These are phyloP conservation scores for Gleditsia sinensis DNA, from an alignment of 306 rosid genomes.

Conservation along the genomic window DNA sequence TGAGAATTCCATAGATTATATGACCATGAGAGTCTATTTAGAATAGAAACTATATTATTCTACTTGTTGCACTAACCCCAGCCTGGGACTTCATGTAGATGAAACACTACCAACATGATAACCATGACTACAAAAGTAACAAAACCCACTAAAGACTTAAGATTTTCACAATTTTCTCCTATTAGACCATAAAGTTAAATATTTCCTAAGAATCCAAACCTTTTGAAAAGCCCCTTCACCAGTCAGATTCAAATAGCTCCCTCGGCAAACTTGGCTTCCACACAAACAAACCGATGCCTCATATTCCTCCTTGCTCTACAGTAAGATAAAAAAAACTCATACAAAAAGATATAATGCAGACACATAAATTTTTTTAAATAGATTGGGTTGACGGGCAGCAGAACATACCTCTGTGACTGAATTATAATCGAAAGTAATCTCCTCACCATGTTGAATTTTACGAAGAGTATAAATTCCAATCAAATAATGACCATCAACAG, in stretches of 20 bases:
- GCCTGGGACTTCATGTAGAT: not conserved
- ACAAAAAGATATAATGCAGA: not conserved
- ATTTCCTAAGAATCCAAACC: slow-evolving; percentile 41
- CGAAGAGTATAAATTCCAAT: slow-evolving; percentile 93
- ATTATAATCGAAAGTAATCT: slow-evolving; percentile 94
- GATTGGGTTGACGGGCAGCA: slow-evolving; percentile 22
- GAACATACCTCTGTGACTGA: slow-evolving; percentile 96
- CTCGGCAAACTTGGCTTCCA: slow-evolving; percentile 99
- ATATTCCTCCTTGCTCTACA: slow-evolving; percentile 97
- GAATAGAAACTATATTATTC: slow-evolving; percentile 1
- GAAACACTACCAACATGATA: not conserved
- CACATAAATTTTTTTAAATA: not conserved
- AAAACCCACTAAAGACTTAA: slow-evolving; percentile 11
- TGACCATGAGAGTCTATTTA: too few species aligned
- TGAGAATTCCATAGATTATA: slow-evolving; percentile 33
- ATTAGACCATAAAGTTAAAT: not conserved
- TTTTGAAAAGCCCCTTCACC: slow-evolving; percentile 96
- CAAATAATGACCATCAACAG: slow-evolving; percentile 94
- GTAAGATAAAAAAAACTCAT: slow-evolving; percentile 36
- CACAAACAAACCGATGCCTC: slow-evolving; percentile 98
- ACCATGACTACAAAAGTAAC: slow-evolving; percentile 1
- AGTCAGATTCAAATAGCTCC: slow-evolving; percentile 94
- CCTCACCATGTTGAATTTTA: slow-evolving; percentile 84
- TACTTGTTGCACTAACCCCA: slow-evolving; percentile 21
- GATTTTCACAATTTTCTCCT: not conserved